Percentiles rank a stretch among this genome's conserved stretches.
These are phyloP conservation scores for Gossypium turneri DNA, from an alignment of 345 rosid genomes.

Conservation along the genomic window DNA sequence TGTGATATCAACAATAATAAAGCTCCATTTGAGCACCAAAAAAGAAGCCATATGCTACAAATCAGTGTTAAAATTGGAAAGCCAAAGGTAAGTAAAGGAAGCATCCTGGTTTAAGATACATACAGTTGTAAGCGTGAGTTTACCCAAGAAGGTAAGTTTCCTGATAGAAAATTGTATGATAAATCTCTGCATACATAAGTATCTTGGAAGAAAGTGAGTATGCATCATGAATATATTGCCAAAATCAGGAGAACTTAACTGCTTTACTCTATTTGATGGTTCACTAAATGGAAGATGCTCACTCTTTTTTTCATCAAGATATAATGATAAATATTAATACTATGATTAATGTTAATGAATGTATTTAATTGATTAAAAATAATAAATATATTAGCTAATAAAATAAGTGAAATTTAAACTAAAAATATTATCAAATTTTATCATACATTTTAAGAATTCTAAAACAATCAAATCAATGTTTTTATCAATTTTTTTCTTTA, in stretches of 20 bases:
- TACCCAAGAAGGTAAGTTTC: conserved; percentile 35
- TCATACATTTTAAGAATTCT: no score
- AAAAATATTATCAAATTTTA: no score
- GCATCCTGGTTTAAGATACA: conserved; percentile 8
- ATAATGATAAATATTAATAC: no score
- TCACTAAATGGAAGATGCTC: not conserved
- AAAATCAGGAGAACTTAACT: not conserved
- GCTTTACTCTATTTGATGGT: not conserved
- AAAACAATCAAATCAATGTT: no score
- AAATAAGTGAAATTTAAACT: no score
- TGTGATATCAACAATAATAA: not conserved
- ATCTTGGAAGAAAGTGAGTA: not conserved
- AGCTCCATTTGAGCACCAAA: not conserved
- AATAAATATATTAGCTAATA: no score
- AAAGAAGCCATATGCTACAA: not conserved
- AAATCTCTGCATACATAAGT: conserved; percentile 32
- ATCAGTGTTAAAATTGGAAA: not conserved
- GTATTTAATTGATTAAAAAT: no score
- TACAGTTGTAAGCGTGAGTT: conserved; percentile 25
- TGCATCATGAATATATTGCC: not conserved
- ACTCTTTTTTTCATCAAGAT: not conserved
- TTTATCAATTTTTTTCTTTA: no score
- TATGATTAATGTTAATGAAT: no score
- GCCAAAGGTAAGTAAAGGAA: not conserved
- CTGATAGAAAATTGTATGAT: conserved; percentile 34